phyloP scores from a whole-genome alignment of 2,329 filamentous ascomycete species.

The Epicoccum sorghinum region DNA sequence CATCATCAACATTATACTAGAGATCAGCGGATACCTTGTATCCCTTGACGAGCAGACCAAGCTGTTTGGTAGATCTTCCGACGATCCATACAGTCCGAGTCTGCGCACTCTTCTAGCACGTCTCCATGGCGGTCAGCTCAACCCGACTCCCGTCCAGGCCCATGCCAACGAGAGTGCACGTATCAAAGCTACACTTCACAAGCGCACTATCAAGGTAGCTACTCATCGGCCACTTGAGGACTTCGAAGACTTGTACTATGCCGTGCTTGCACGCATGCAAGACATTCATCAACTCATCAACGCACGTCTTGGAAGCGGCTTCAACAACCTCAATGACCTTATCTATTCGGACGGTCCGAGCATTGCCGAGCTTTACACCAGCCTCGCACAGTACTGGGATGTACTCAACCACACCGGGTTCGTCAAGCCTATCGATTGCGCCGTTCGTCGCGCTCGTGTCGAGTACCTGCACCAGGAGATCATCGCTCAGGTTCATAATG shows the following conservation, averaged over 20 bases:
- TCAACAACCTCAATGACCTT: constrained; percentile 21
- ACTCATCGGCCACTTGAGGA: constrained; percentile 55
- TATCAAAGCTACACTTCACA: constrained; percentile 55
- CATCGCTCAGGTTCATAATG: constrained; percentile 12
- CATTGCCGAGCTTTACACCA: constrained; percentile 21
- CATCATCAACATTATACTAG: constrained; percentile 19
- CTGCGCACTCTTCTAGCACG: constrained; percentile 36
- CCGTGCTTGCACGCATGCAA: constrained; percentile 32
- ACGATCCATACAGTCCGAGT: constrained; percentile 35
- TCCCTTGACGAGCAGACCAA: constrained; percentile 16
- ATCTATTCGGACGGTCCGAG: constrained; percentile 21
- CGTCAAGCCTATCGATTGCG: constrained; percentile 34
- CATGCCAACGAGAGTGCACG: constrained; percentile 19
- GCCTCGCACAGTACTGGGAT: constrained; percentile 30
- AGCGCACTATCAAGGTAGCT: constrained; percentile 67
- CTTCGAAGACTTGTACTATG: constrained; percentile 45
- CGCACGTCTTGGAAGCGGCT: constrained; percentile 32
- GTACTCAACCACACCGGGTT: constrained; percentile 32
- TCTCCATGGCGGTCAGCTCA: constrained; percentile 41
- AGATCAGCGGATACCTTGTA: constrained; percentile 24
- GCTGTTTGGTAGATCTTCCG: constrained; percentile 15
- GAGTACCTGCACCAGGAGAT: constrained; percentile 27
- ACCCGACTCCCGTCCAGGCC: constrained; percentile 22
- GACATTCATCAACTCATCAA: constrained; percentile 31
- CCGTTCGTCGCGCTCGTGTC: constrained; percentile 28